Evolutionary conservation across 768 basidiomycete species (phyloP), one percentile per base, ranked within the genome.

Genomic region (Boletales sp.): DNA sequence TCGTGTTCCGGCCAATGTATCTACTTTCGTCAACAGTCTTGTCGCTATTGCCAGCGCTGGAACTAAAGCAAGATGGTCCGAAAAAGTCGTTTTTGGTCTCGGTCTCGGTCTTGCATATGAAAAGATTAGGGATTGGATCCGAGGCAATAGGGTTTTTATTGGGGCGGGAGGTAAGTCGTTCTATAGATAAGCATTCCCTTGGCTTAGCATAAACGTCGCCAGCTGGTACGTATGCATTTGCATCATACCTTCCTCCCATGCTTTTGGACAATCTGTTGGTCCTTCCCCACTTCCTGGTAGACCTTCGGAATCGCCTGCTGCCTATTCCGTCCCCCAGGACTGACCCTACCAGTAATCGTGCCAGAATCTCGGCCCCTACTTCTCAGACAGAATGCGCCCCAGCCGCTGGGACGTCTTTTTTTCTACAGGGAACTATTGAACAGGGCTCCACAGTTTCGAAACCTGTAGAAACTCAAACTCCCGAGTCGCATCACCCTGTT

Each of bases 111-210:
- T 69, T 35, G 40, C 52, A 15, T 66, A 68, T 21, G 67, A 70
- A 46, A 71, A 72, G 38, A 30, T 81, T 21, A 72, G 72, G 48
- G 77, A 82, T 54, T 82, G 81, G 76, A 58, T 85, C 24, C 75
- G 78, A 30, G 87, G 89, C 2, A 80, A 87, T 47, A 69, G 87
- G 34, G 80, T 88, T 59, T 78, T 82, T 17, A 70, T 92, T 48
- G 90, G 90, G 50, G 84, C 90, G 44, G 90, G 90, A 67, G 87
- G 89, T 91, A 60, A 59, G 79, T 68, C 17, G 0, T 5, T 24
- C 41, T 29, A 30, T 21, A 35, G 21, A 27, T 15, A 36, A 29
- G 40, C 31, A 42, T 42, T 53, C 19, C 11, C n/a, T 44, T 37
- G 40, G 8, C 41, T 44, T 37, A 52, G 56, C 21, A 24, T 38